Evolutionary conservation across 805 yeast species (phyloP).

Genomic region (Wickerhamomyces rabaulensis): DNA sequence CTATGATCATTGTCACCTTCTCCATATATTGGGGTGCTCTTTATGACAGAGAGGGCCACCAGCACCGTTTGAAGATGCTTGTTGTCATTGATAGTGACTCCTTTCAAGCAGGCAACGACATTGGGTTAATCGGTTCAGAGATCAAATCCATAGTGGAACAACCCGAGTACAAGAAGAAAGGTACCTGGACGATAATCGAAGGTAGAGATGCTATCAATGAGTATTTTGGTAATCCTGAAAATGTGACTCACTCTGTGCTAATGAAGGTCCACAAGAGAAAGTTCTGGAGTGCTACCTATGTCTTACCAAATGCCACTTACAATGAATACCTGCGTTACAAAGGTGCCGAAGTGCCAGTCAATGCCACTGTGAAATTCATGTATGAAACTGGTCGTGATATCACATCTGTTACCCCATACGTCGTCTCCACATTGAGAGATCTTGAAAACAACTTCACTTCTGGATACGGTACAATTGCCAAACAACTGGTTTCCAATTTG

Average conservation of each 20-base stretch:
- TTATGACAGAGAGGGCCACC: conserved; percentile 23
- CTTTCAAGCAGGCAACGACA: conserved; percentile 11
- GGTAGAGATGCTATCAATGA: conserved; percentile 21
- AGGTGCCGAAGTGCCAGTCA: conserved; percentile 28
- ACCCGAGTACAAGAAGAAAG: conserved; percentile 47
- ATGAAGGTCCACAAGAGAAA: conserved; percentile 45
- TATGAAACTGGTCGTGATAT: conserved; percentile 67
- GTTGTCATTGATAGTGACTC: conserved; percentile 30
- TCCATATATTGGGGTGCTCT: conserved; percentile 36
- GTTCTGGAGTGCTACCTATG: conserved; percentile 61
- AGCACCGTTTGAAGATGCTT: conserved; percentile 24
- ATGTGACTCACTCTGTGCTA: conserved; percentile 32
- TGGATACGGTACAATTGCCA: conserved; percentile 15
- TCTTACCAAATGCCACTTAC: conserved; percentile 42
- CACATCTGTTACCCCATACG: conserved; percentile 37
- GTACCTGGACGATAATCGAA: conserved; percentile 33
- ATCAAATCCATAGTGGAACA: conserved; percentile 35
- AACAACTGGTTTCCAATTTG: conserved; percentile 26
- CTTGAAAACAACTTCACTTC: conserved; percentile 30
- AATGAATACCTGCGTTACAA: conserved; percentile 13
- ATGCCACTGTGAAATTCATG: conserved; percentile 33
- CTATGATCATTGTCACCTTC: conserved; percentile 29
- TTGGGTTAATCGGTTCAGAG: conserved; percentile 25
- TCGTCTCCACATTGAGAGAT: conserved; percentile 36
- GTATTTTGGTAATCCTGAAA: conserved; percentile 14